A percentile compares a stretch with the other conserved stretches of the same genome.
These are phyloP conservation scores for Nemania serpens DNA, from an alignment of 2,329 filamentous ascomycete genomes.

Conservation along the genomic window DNA sequence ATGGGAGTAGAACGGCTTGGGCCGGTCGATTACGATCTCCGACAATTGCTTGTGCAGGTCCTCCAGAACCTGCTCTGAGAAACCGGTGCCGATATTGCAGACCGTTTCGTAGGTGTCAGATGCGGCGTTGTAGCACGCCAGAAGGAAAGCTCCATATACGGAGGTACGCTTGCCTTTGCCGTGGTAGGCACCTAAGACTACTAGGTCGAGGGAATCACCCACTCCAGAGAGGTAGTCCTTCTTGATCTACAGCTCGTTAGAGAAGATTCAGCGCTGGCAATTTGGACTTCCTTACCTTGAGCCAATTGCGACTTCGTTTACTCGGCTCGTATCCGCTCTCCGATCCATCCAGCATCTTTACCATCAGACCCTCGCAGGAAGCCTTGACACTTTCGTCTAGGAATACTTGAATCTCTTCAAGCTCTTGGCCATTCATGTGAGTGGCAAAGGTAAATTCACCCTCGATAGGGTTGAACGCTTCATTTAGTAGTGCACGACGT, in stretches of 20 bases:
- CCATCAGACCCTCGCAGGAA: conserved; percentile 97
- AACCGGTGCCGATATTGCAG: conserved; percentile 98
- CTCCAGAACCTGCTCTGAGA: conserved; percentile 92
- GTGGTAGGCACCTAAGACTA: conserved; percentile 92
- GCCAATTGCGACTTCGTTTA: conserved; percentile 96
- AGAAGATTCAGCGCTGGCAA: neutral
- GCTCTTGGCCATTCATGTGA: conserved; percentile 81
- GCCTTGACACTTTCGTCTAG: conserved; percentile 95
- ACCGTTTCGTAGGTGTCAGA: conserved; percentile 89
- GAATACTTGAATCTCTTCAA: conserved; percentile 91
- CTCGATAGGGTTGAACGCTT: conserved; percentile 76
- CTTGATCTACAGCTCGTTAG: conserved; percentile 69
- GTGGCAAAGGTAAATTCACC: conserved; percentile 93
- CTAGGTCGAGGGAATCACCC: conserved; percentile 93
- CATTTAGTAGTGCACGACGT: conserved; percentile 73
- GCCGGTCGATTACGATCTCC: conserved; percentile 79
- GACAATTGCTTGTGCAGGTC: conserved; percentile 78
- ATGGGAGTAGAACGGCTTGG: conserved; percentile 95
- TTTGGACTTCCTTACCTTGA: conserved; percentile 67
- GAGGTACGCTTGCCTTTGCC: conserved; percentile 95
- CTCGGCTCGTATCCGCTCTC: conserved; percentile 96
- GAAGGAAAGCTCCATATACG: conserved; percentile 92
- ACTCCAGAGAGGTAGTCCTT: conserved; percentile 96
- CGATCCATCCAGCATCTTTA: conserved; percentile 95
- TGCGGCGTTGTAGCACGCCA: conserved; percentile 86